Percentiles rank a stretch among this genome's conserved stretches.
Evolutionary conservation across 2,329 filamentous ascomycete species (phyloP).

Genomic region (Elsinoe batatas): DNA sequence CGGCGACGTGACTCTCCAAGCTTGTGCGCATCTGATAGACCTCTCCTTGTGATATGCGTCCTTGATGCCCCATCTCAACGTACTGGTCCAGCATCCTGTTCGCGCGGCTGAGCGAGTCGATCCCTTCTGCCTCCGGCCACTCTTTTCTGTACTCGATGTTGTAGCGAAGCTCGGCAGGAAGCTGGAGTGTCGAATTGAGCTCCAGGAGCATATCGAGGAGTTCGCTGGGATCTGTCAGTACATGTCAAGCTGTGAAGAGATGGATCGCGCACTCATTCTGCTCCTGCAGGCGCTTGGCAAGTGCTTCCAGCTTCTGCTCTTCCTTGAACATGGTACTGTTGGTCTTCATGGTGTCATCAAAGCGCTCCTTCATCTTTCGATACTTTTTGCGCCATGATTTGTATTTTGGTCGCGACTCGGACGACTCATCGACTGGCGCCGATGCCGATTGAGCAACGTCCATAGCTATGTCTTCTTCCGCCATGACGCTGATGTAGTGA

Average conservation of each 20-base stretch:
- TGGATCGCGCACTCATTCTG: conserved; percentile 67
- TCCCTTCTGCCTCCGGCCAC: conserved; percentile 6
- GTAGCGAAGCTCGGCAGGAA: conserved; percentile 64
- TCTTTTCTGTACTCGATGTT: conserved; percentile 42
- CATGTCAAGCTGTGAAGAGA: conserved; percentile 24
- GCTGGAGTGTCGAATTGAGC: conserved; percentile 73
- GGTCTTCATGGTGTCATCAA: conserved; percentile 67
- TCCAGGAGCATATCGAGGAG: conserved; percentile 81
- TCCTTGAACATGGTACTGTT: conserved; percentile 74
- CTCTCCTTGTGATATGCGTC: conserved; percentile 20
- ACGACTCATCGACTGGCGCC: neutral
- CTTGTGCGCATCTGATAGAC: conserved; percentile 18
- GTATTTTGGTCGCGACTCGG: conserved; percentile 25
- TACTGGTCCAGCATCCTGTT: conserved; percentile 27
- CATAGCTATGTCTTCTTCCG: neutral
- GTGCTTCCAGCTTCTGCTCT: conserved; percentile 70
- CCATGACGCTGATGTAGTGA: neutral
- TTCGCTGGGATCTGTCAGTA: conserved; percentile 48
- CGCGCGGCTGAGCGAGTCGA: conserved; percentile 24
- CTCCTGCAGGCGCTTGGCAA: conserved; percentile 73
- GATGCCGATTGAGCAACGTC: neutral
- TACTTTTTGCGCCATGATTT: conserved; percentile 65
- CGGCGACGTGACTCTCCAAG: conserved; percentile 24
- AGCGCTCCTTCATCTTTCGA: conserved; percentile 73
- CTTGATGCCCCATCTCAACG: conserved; percentile 26